These are phyloP conservation scores for Flaveria bidentis DNA, from an alignment of 129 eudicot genomes.

Conservation along the genomic window DNA sequence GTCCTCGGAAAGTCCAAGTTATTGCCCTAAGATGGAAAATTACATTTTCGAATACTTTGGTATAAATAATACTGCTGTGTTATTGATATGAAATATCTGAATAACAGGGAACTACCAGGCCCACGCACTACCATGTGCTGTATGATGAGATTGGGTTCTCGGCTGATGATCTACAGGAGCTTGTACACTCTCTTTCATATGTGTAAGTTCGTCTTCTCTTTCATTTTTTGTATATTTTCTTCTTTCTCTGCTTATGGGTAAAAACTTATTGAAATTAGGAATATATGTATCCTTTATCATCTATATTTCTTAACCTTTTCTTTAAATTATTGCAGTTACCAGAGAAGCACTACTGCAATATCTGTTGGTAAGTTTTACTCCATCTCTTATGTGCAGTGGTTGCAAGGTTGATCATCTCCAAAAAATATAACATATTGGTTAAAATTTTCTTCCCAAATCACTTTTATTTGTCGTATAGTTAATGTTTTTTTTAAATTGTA, in stretches of 20 bases:
- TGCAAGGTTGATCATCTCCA: no score
- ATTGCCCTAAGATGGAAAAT: neutral
- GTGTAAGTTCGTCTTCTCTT: constrained; percentile 56
- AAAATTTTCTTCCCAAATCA: neutral
- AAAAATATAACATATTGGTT: neutral
- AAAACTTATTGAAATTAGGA: neutral
- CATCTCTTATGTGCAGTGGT: neutral
- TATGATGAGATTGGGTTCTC: constrained; percentile 78
- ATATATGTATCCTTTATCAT: neutral
- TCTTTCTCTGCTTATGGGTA: neutral
- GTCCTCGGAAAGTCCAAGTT: neutral
- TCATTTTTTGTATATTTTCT: neutral
- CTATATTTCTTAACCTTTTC: neutral
- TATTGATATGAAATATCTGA: neutral
- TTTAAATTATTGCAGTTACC: constrained; percentile 57
- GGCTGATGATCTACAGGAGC: constrained; percentile 78
- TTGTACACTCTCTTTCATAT: constrained; percentile 73
- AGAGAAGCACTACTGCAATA: constrained; percentile 89
- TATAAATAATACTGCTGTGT: neutral
- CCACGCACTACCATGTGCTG: constrained; percentile 83
- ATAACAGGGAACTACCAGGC: constrained; percentile 81
- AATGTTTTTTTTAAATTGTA: no score
- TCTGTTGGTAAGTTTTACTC: constrained; percentile 60
- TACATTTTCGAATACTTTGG: neutral
- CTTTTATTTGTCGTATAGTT: no score